Evolutionary conservation across 2,329 filamentous ascomycete genomes (phyloP), one percentile per base, ranked within the genome.

Genomic region (Penicillium italicum): DNA sequence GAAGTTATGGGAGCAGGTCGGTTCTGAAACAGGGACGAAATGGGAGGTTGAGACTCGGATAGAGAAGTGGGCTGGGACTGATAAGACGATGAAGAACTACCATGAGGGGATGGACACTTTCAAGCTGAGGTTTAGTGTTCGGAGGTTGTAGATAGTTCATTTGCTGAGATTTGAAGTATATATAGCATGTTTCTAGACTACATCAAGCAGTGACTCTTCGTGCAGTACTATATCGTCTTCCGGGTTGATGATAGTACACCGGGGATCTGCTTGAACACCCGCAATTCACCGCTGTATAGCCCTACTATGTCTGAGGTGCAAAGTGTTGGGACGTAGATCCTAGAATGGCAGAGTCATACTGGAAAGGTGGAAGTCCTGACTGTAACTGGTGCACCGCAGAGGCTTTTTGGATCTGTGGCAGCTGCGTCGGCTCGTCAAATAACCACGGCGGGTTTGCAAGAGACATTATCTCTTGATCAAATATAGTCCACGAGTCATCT

Each of bases 1-100:
- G 61, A 64, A 64, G 34, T 69, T 85, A 24, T 85, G 82, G 82
- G 73, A 81, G 50, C 77, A 82, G 57, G 76, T 83, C 26, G 80
- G 80, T 9, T 58, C 56, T 31, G 64, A 77, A 50, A 83, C 81
- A 0, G 74, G 72, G 24, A 83, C 80, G 1, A 65, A 62, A 38
- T 84, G 82, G 82, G 69, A 72, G 48, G 77, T 81, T 41, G 42
- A 61, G 26, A 31, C 53, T 46, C 41, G 57, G 50, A 53, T 58
- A 31, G 59, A 63, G 45, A 44, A 51, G 11, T 64, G 61, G 62
- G 51, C 36, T 38, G 59, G 55, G 0, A 24, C 53, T 1, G 55
- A 60, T 53, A 37, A 22, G 20, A 43, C 26, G 11, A 57, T 58
- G 43, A 53, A 30, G n/a, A 48, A 41, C 6, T 60, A 53, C 38